Evolutionary conservation across 148 eudicot species (phyloP), one percentile per base, ranked within the genome.

Genomic region (Nepenthes gracilis): DNA sequence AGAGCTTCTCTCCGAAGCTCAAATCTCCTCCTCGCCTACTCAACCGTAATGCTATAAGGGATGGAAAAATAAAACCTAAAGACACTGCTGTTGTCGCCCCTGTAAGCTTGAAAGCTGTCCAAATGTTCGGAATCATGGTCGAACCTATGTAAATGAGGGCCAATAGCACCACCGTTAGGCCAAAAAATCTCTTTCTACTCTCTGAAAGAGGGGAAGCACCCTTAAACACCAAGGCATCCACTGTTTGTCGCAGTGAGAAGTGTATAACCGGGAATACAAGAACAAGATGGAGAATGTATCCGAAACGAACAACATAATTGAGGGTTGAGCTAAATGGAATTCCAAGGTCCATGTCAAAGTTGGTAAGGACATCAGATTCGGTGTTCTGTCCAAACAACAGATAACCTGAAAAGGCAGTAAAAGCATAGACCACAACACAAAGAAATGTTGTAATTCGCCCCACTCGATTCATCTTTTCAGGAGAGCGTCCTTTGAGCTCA

Each of bases 31-130:
- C 97, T 60, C 70, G 72, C 58, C 79, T 78, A 62, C 89, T 68
- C 51, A 88, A 69, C 64, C 81, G 75, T 47, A 93, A 73, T 1
- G 96, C 91, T 66, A 93, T 72, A 45, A 93, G 84, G 70, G 87
- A 34, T 14, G 98, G 98, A 67, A 93, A 93, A 54, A 87, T 86
- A 71, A 82, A 93, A 57, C 96, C 96, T 68, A 93, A 72, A 35
- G 96, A 82, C n/a, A 93, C 87, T 9, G 98, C 98, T 33, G 98
- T 84, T 33, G 98, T 93, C 61, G 98, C 98, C 59, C 98, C 98
- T 1, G 96, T 93, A 57, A 93, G 82, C 73, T 93, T 93, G 72
- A 93, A 93, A 56, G 98, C 96, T 33, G 84, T 86, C 98, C 98
- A 93, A 63, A 93, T 93, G 59, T 69, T 93, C 2, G 98, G 98